Conservation (phyloP, 257 asterid genomes). For the Solanum arcanum region DNA sequence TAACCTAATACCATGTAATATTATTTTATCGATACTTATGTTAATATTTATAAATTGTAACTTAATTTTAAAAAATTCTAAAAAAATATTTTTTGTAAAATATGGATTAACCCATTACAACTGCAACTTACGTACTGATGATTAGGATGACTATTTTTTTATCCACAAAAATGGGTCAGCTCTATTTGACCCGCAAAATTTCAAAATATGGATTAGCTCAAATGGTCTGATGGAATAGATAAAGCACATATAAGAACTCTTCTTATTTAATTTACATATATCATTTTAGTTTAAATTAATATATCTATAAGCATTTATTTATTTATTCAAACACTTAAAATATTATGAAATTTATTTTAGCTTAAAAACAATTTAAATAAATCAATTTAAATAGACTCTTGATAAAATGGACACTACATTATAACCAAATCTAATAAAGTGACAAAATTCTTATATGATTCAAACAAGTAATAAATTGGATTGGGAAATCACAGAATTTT, state of each 20-base stretch:
- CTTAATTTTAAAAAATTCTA: too few species aligned
- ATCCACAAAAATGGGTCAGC: not conserved
- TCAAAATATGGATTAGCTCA: too few species aligned
- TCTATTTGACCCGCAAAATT: too few species aligned
- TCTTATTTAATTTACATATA: too few species aligned
- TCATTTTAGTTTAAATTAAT: too few species aligned
- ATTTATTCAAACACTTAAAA: too few species aligned
- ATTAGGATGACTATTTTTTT: not conserved
- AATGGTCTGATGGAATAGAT: not conserved
- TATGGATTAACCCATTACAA: accelerated
- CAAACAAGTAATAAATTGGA: not conserved
- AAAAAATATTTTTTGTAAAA: too few species aligned
- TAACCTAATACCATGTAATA: too few species aligned
- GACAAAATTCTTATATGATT: not conserved
- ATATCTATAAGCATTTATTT: not conserved
- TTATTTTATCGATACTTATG: too few species aligned
- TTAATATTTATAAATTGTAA: too few species aligned
- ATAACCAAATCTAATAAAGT: not conserved
- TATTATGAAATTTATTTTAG: too few species aligned
- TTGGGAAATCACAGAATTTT: not conserved
- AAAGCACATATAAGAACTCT: not conserved
- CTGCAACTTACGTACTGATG: not conserved
- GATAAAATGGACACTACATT: not conserved
- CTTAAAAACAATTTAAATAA: too few species aligned
- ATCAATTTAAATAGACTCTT: not conserved